These are phyloP conservation scores for Comarum palustre DNA, from an alignment of 306 rosid genomes.

Conservation along the genomic window DNA sequence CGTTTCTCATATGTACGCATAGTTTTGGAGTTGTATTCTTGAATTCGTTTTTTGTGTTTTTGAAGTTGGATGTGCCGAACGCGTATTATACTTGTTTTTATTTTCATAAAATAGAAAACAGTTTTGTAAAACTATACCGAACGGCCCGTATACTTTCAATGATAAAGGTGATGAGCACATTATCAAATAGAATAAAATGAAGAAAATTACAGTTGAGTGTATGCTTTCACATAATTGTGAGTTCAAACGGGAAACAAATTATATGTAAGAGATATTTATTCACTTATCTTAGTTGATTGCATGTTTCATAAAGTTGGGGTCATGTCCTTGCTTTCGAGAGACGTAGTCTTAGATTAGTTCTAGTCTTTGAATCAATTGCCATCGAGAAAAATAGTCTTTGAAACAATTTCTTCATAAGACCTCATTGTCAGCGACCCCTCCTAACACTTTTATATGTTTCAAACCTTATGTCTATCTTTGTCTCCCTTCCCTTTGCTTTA, in stretches of 20 bases:
- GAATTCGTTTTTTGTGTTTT: too few relatives aligned
- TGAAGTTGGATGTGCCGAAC: too few relatives aligned
- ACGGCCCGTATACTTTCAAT: too few relatives aligned
- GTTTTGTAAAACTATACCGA: too few relatives aligned
- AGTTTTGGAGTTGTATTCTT: too few relatives aligned
- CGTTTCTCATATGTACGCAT: too few relatives aligned
- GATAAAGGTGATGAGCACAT: too few relatives aligned
- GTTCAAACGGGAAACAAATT: background rate
- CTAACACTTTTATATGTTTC: constrained; percentile 7
- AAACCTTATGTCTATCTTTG: constrained; percentile 10
- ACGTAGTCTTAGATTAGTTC: constrained; percentile 13
- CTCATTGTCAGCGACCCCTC: background rate
- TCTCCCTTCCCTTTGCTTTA: constrained; percentile 14
- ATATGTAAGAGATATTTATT: background rate
- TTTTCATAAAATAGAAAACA: too few relatives aligned
- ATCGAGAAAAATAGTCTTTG: too few relatives aligned
- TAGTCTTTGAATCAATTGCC: constrained; percentile 8
- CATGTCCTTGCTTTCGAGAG: constrained; percentile 24
- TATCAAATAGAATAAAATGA: too few relatives aligned
- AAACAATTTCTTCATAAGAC: constrained; percentile 3
- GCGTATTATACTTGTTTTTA: too few relatives aligned
- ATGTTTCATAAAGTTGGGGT: constrained; percentile 26
- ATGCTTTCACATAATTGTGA: too few relatives aligned
- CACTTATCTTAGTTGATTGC: constrained; percentile 17
- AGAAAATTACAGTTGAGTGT: background rate